Conservation (phyloP, 257 asterid genomes). For the Cinchona pubescens region DNA sequence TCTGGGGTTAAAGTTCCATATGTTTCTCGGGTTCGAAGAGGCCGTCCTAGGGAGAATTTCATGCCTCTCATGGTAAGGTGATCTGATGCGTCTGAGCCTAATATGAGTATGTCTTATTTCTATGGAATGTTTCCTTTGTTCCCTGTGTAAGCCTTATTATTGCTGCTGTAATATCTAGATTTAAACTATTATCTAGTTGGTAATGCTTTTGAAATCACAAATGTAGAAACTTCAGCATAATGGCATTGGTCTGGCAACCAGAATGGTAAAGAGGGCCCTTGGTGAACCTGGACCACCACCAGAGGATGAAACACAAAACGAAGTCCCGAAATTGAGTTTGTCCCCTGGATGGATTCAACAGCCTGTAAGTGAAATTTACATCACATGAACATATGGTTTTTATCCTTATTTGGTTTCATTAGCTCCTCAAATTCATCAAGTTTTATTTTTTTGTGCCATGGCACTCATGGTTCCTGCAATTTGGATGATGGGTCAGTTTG, state of each 20-base stretch:
- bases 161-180: neutral
- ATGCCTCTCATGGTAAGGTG: conserved; percentile 68
- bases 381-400: too few relatives aligned
- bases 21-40: conserved; percentile 75
- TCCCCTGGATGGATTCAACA: neutral
- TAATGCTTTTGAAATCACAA: neutral
- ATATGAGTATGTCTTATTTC: neutral
- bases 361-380: too few relatives aligned
- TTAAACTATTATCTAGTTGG: neutral
- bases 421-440: too few relatives aligned
- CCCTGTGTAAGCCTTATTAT: too few relatives aligned
- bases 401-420: too few relatives aligned
- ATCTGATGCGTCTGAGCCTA: neutral
- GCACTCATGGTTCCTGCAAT: too few relatives aligned
- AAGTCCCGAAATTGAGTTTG: too few relatives aligned
- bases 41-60: conserved; percentile 91
- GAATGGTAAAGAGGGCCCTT: conserved; percentile 1
- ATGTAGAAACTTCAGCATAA: neutral
- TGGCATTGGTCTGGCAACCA: neutral
- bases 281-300: neutral
- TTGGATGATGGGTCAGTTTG: neutral
- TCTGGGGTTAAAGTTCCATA: conserved; percentile 80
- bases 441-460: too few relatives aligned
- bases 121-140: neutral
- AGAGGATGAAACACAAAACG: neutral